Conservation (phyloP, 108 stramenopile genomes). For the Cyclotella cryptica region DNA sequence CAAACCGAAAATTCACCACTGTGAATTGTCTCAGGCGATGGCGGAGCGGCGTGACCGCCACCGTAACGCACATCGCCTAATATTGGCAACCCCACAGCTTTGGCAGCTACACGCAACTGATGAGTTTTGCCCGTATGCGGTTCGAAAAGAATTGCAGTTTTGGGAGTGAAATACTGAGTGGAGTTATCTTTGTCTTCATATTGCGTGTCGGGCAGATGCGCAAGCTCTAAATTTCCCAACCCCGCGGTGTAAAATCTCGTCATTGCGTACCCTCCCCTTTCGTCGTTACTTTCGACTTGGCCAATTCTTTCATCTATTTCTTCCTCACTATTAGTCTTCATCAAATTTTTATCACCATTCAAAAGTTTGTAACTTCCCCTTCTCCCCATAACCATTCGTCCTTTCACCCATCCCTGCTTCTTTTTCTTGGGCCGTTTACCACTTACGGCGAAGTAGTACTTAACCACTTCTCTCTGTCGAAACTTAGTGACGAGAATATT, state of each 20-base stretch:
- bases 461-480: conserved; percentile 36
- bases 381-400: conserved; percentile 70
- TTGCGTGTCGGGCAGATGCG: neutral
- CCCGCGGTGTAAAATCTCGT: conserved; percentile 82
- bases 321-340: neutral
- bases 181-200: conserved; percentile 12
- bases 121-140: conserved; percentile 87
- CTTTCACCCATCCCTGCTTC: conserved; percentile 86
- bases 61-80: conserved; percentile 79
- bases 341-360: conserved; percentile 11
- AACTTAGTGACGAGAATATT: conserved; percentile 54
- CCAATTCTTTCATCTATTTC: neutral
- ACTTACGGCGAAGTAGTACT: conserved; percentile 77
- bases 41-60: conserved; percentile 29
- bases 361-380: conserved; percentile 76
- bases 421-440: conserved; percentile 65
- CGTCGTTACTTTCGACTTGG: conserved; percentile 5
- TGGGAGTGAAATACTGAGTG: conserved; percentile 21
- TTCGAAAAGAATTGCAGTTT: conserved; percentile 70
- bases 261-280: conserved; percentile 56
- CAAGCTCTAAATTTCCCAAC: conserved; percentile 31
- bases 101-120: conserved; percentile 86
- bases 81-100: conserved; percentile 75
- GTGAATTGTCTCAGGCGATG: neutral
- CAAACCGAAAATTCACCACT: neutral